Evolutionary conservation across 441 rosid species (phyloP).

Genomic region (Macaranga tanarius): DNA sequence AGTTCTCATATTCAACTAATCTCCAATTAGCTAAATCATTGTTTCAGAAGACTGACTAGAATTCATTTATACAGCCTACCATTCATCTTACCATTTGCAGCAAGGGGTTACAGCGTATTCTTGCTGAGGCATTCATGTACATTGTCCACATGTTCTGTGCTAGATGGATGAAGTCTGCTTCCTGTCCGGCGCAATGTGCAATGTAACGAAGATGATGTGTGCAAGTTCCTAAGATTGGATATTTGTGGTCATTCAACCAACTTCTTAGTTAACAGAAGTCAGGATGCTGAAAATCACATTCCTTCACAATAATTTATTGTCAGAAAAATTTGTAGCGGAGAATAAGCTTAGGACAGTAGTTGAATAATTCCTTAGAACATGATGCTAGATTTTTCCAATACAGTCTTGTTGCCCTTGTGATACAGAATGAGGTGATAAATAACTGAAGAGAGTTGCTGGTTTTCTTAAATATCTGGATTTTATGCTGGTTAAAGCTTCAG

Average conservation of each 20-base stretch:
- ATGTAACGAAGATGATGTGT: not conserved
- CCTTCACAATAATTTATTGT: no score
- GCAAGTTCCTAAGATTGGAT: not conserved
- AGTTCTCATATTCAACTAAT: slow-evolving; percentile 67
- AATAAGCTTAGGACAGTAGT: not conserved
- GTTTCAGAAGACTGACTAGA: slow-evolving; percentile 11
- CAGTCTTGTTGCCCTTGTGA: no score
- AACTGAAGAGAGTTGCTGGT: no score
- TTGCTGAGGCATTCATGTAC: not conserved
- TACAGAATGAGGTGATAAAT: no score
- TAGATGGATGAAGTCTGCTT: not conserved
- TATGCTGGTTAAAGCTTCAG: no score
- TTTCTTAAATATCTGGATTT: no score
- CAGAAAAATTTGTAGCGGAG: no score
- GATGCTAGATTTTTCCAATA: no score
- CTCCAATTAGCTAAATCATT: slow-evolving; percentile 39
- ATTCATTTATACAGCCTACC: not conserved
- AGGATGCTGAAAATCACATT: not conserved
- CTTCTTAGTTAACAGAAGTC: not conserved
- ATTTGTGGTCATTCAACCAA: not conserved
- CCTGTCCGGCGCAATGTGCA: not conserved
- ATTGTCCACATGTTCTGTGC: not conserved
- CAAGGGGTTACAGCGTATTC: not conserved
- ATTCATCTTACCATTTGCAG: not conserved
- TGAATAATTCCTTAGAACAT: not conserved